Conservation (phyloP, 2,329 filamentous ascomycete genomes). For the Verticillium dahliae region DNA sequence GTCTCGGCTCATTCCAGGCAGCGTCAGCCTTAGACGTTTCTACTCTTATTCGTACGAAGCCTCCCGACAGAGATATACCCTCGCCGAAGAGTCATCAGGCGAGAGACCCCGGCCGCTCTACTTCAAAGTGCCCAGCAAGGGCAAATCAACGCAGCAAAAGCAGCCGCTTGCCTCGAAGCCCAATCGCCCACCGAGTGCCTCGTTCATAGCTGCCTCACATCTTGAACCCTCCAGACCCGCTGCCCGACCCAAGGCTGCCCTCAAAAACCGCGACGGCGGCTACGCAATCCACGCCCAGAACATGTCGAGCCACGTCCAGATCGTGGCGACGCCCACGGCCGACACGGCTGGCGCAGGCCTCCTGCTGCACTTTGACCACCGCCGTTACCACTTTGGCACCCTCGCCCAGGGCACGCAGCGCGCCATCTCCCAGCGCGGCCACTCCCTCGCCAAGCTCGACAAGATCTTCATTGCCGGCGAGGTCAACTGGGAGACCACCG, state of each 20-base stretch:
- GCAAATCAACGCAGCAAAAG: neutral
- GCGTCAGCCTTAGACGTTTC: neutral
- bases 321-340: constrained; percentile 76
- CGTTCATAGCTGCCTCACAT: neutral
- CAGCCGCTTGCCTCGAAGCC: neutral
- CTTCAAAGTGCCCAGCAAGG: neutral
- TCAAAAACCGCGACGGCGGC: neutral
- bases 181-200: neutral
- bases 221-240: neutral
- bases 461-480: constrained; percentile 80
- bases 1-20: neutral
- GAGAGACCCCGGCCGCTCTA: neutral
- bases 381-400: constrained; percentile 80
- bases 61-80: neutral
- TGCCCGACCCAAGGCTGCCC: neutral
- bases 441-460: constrained; percentile 57
- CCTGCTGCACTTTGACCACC: constrained; percentile 71
- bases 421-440: constrained; percentile 60
- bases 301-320: constrained; percentile 71
- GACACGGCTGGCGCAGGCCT: constrained; percentile 80
- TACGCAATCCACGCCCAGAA: neutral
- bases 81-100: neutral
- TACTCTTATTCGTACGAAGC: neutral
- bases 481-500: constrained; percentile 67
- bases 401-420: constrained; percentile 81